Conservation (phyloP, 225 moss, liverwort and hornwort genomes). For the Polytrichum commune region DNA sequence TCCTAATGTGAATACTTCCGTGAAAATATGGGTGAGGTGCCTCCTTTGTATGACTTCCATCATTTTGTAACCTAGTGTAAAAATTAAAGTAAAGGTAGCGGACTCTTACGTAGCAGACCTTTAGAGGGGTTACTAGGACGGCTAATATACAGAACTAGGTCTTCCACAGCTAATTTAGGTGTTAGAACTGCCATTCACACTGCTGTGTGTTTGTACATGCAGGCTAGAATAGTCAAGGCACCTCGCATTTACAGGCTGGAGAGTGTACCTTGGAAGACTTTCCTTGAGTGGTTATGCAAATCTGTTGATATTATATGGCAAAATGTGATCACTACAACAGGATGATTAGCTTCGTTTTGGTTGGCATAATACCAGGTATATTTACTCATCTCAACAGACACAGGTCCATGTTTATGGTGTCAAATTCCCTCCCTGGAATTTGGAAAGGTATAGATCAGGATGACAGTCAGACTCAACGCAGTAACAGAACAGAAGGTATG, state of each 20-base stretch:
- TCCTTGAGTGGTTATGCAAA: constrained; percentile 22
- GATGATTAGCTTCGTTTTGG: constrained; percentile 8
- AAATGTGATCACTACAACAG: constrained; percentile 10
- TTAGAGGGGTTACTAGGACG: not conserved
- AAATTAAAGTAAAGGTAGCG: too few relatives aligned
- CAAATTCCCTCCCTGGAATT: not conserved
- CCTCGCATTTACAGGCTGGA: constrained; percentile 29
- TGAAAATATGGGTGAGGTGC: too few relatives aligned
- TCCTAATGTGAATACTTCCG: too few relatives aligned
- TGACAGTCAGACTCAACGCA: not conserved
- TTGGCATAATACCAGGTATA: constrained; percentile 14
- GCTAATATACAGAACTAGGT: too few relatives aligned
- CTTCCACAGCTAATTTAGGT: not conserved
- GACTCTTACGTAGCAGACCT: too few relatives aligned
- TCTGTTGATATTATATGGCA: not conserved
- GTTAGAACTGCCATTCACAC: constrained; percentile 29
- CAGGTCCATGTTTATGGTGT: constrained; percentile 10
- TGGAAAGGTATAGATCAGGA: constrained; percentile 1
- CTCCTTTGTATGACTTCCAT: too few relatives aligned
- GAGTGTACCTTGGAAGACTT: constrained; percentile 31
- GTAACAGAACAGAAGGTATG: too few relatives aligned
- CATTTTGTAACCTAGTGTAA: too few relatives aligned
- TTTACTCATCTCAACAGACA: constrained; percentile 11
- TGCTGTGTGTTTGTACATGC: constrained; percentile 46
- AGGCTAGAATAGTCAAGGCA: constrained; percentile 48